Evolutionary conservation across 2,329 filamentous ascomycete genomes (phyloP).

Genomic region (Xylaria sp.): DNA sequence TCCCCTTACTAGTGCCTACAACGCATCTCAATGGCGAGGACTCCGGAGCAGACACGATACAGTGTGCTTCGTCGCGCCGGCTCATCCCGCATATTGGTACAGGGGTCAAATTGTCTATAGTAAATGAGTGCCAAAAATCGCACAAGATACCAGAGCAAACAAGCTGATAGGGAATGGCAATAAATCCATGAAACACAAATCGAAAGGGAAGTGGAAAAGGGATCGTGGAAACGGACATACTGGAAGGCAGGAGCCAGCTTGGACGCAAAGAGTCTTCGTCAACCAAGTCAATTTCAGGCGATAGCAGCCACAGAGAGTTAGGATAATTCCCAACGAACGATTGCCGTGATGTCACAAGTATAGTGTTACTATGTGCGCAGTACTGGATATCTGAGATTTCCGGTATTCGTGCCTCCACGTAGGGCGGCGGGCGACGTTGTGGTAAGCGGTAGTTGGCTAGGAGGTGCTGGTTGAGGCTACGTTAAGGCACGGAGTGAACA

Average conservation of each 20-base stretch:
- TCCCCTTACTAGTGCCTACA: conserved; percentile 60
- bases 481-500: neutral
- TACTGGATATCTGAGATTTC: conserved; percentile 59
- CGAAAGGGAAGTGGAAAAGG: neutral
- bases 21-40: conserved; percentile 56
- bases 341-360: conserved; percentile 20
- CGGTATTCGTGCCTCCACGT: conserved; percentile 48
- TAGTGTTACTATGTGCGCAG: conserved; percentile 51
- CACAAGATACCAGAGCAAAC: neutral
- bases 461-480: conserved; percentile 40
- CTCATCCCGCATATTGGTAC: neutral
- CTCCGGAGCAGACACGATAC: conserved; percentile 52
- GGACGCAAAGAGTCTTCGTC: conserved; percentile 13
- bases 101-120: neutral
- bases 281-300: neutral
- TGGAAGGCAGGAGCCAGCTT: conserved; percentile 8
- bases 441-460: conserved; percentile 38
- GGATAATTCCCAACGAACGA: fast-evolving
- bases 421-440: conserved; percentile 13
- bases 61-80: conserved; percentile 50
- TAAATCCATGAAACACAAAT: neutral
- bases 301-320: neutral
- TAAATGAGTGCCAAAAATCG: neutral
- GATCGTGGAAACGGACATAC: conserved; percentile 10
- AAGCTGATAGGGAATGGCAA: neutral